phyloP scores from a whole-genome alignment of 106 monocot genomes.

The Dactylorhiza incarnata region DNA sequence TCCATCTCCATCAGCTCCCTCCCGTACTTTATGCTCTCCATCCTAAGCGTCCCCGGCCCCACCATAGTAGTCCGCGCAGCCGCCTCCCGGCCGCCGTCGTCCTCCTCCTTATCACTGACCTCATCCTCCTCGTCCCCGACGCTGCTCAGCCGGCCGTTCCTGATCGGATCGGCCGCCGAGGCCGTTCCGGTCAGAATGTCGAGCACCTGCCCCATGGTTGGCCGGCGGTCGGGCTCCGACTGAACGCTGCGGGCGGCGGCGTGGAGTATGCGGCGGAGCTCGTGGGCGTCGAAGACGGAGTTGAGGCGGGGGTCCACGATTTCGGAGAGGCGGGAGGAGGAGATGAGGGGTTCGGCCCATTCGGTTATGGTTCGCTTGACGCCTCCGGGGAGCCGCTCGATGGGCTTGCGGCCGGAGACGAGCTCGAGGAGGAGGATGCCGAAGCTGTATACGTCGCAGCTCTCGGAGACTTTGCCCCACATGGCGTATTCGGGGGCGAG shows the following conservation, averaged over 20 bases:
- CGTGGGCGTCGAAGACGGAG: slow-evolving; percentile 19
- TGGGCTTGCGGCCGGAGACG: slow-evolving; percentile 45
- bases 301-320: slow-evolving; percentile 26
- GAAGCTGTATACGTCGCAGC: slow-evolving; percentile 53
- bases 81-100: neutral
- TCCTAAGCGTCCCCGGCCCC: slow-evolving; percentile 1
- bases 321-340: slow-evolving; percentile 12
- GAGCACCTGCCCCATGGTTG: slow-evolving; percentile 26
- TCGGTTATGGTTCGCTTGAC: slow-evolving; percentile 33
- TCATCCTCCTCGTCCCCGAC: too few relatives aligned
- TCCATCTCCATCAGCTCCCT: slow-evolving; percentile 20
- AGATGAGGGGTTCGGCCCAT: slow-evolving; percentile 45
- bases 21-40: slow-evolving; percentile 24
- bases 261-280: slow-evolving; percentile 24
- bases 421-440: slow-evolving; percentile 48
- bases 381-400: slow-evolving; percentile 31
- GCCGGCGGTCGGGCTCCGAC: slow-evolving; percentile 30
- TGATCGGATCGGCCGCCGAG: neutral
- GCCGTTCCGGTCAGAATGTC: neutral
- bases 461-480: slow-evolving; percentile 43
- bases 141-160: slow-evolving; percentile 5
- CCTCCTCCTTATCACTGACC: neutral
- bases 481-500: slow-evolving; percentile 57
- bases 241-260: slow-evolving; percentile 27
- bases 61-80: neutral